phyloP scores from a whole-genome alignment of 2,329 filamentous ascomycete genomes.

The Calonectria honghensis region DNA sequence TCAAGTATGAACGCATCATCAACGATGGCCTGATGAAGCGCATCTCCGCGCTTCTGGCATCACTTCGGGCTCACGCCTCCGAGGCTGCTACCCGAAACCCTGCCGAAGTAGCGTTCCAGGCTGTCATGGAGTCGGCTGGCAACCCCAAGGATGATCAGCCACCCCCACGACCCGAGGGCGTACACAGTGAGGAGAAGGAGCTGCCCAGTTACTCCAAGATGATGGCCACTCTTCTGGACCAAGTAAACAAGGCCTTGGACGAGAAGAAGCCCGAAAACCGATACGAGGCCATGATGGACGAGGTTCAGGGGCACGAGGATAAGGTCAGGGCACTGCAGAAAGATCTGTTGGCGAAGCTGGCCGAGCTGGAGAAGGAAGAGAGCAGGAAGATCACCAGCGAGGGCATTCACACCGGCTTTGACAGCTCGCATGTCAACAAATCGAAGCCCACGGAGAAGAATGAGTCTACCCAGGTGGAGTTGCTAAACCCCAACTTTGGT shows the following conservation, averaged over 20 bases:
- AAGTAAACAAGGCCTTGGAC: constrained; percentile 90
- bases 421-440: constrained; percentile 88
- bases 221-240: constrained; percentile 97
- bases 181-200: constrained; percentile 83
- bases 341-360: constrained; percentile 83
- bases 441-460: constrained; percentile 66
- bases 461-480: constrained; percentile 77
- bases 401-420: constrained; percentile 90
- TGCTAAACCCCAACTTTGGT: constrained; percentile 81
- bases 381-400: constrained; percentile 95
- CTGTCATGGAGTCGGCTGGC: constrained; percentile 87
- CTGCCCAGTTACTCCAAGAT: constrained; percentile 95
- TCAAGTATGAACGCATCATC: constrained; percentile 94
- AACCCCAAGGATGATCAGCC: constrained; percentile 85
- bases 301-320: constrained; percentile 83
- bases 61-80: constrained; percentile 83
- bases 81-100: constrained; percentile 79
- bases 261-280: constrained; percentile 82
- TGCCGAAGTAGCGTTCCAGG: constrained; percentile 90
- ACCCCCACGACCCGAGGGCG: constrained; percentile 83
- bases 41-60: constrained; percentile 85
- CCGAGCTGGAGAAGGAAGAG: constrained; percentile 89
- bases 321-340: constrained; percentile 88
- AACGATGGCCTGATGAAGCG: constrained; percentile 93
- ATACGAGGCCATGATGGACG: constrained; percentile 85